These are phyloP conservation scores for Noccaea bulbosa DNA, from an alignment of 345 rosid species.

Conservation along the genomic window DNA sequence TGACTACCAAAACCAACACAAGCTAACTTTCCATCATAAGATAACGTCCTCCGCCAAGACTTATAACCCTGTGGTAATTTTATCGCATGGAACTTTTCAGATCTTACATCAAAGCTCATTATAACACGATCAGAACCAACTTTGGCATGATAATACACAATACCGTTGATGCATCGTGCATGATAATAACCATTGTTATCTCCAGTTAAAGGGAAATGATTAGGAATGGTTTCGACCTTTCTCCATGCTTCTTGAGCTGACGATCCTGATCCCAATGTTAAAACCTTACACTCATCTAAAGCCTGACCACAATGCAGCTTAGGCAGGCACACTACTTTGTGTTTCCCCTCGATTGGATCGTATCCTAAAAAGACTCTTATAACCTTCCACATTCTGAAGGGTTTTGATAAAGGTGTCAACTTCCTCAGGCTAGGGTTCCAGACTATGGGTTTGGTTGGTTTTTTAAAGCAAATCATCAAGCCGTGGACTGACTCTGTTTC, in stretches of 20 bases:
- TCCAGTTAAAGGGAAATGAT: neutral
- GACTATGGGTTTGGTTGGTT: neutral
- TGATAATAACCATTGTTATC: too few species aligned
- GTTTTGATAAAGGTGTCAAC: neutral
- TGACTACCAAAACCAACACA: neutral
- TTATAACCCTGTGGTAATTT: neutral
- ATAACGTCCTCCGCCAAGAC: neutral
- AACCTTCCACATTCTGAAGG: neutral
- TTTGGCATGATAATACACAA: neutral
- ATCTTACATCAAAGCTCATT: conserved; percentile 14
- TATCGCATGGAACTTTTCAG: neutral
- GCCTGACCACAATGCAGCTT: neutral
- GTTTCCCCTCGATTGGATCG: conserved; percentile 1
- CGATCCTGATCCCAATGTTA: conserved; percentile 21
- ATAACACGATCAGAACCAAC: neutral
- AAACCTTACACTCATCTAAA: neutral
- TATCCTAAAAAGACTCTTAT: neutral
- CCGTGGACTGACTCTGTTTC: conserved; percentile 2
- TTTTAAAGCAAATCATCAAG: conserved; percentile 9
- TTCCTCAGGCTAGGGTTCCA: conserved; percentile 22
- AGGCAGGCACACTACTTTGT: conserved; percentile 23
- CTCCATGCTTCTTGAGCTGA: neutral
- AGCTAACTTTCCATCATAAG: conserved; percentile 25
- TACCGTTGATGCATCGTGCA: conserved; percentile 15
- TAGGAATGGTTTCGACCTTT: neutral